These are phyloP conservation scores for Yamadazyma sp. DNA, from an alignment of 805 yeast genomes.

Conservation along the genomic window DNA sequence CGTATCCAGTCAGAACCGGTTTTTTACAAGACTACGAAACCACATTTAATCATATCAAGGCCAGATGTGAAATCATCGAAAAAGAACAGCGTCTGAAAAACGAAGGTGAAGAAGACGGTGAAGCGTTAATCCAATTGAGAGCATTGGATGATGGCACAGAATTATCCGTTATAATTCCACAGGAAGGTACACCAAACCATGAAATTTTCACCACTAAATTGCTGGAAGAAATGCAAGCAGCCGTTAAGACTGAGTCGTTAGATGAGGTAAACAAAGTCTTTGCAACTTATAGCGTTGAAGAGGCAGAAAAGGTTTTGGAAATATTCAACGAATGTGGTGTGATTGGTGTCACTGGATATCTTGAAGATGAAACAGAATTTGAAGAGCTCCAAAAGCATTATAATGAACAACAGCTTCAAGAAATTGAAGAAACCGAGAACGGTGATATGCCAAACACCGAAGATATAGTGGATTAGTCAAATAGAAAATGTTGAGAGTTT, in stretches of 20 bases:
- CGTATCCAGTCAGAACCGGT: conserved; percentile 64
- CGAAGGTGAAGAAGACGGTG: conserved; percentile 47
- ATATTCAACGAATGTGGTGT: conserved; percentile 78
- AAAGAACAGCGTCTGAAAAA: conserved; percentile 42
- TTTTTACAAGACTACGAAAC: conserved; percentile 71
- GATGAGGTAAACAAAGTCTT: conserved; percentile 84
- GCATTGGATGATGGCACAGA: conserved; percentile 83
- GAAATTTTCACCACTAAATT: conserved; percentile 54
- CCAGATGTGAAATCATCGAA: conserved; percentile 68
- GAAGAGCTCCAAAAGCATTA: conserved; percentile 52
- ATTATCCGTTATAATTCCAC: conserved; percentile 69
- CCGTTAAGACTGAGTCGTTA: conserved; percentile 67
- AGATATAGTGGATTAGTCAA: conserved; percentile 12
- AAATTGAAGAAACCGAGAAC: conserved; percentile 1
- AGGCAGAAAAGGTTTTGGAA: conserved; percentile 77
- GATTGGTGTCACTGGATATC: conserved; percentile 73
- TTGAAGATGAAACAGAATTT: conserved; percentile 74
- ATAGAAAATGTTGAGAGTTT: background rate
- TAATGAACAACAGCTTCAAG: conserved; percentile 17
- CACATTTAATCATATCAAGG: conserved; percentile 72
- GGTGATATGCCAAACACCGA: conserved; percentile 10
- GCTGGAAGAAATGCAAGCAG: conserved; percentile 65
- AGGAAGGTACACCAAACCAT: conserved; percentile 52
- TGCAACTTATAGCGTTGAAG: conserved; percentile 66
- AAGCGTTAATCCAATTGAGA: conserved; percentile 81